A percentile compares a stretch with the other conserved stretches of the same genome.
These are phyloP conservation scores for Pestalotiopsis sp. DNA, from an alignment of 2,329 filamentous ascomycete species.

Conservation along the genomic window DNA sequence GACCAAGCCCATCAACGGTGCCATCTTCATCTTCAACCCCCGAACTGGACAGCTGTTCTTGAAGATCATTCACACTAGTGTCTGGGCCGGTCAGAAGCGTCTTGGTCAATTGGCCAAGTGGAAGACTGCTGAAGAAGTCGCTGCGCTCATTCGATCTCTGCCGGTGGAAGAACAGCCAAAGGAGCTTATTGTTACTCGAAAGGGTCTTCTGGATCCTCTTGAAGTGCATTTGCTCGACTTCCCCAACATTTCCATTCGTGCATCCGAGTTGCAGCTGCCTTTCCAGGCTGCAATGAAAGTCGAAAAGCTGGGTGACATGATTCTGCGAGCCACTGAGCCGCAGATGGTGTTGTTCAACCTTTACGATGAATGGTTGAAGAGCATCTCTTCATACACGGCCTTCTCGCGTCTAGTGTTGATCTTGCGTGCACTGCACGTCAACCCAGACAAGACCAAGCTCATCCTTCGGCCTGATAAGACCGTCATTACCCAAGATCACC, in stretches of 20 bases:
- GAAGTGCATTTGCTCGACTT: constrained; percentile 98
- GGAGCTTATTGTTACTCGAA: constrained; percentile 96
- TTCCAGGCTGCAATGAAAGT: constrained; percentile 99
- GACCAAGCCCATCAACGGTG: constrained; percentile 98
- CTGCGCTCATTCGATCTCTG: constrained; percentile 90
- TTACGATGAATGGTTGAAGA: constrained; percentile 99
- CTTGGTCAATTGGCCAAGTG: constrained; percentile 97
- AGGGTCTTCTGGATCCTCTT: constrained; percentile 93
- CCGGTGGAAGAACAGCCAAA: constrained; percentile 98
- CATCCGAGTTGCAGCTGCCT: constrained; percentile 92
- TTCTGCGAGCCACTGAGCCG: constrained; percentile 94
- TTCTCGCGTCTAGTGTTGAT: constrained; percentile 96
- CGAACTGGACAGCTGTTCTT: constrained; percentile 95
- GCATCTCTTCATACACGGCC: constrained; percentile 96
- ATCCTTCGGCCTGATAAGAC: constrained; percentile 95
- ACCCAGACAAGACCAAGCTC: constrained; percentile 97
- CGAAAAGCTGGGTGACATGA: constrained; percentile 99
- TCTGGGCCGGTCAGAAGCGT: constrained; percentile 99
- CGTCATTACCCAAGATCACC: constrained; percentile 96
- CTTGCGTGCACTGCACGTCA: constrained; percentile 92
- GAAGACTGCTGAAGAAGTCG: constrained; percentile 99
- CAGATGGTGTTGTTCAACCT: constrained; percentile 99
- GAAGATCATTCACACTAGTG: constrained; percentile 99
- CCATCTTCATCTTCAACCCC: constrained; percentile 99
- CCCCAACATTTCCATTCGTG: constrained; percentile 97